A percentile compares a stretch with the other conserved stretches of the same genome.
phyloP scores from a whole-genome alignment of 306 rosid genomes.

The Canavalia gladiata region DNA sequence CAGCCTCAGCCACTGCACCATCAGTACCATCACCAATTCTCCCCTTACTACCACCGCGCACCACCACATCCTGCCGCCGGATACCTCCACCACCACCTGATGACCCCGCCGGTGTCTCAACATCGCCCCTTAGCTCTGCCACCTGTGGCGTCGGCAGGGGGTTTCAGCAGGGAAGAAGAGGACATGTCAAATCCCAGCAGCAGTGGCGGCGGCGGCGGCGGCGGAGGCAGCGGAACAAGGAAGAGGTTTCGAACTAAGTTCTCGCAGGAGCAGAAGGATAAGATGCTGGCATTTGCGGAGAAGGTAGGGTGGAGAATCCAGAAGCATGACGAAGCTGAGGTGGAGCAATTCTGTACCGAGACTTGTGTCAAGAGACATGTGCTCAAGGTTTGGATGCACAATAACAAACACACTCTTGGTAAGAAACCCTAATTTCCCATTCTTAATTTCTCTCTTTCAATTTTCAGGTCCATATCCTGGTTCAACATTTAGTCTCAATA shows the following conservation, averaged over 20 bases:
- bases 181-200: slow-evolving; percentile 82
- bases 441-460: slow-evolving; percentile 2
- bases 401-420: slow-evolving; percentile 87
- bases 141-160: slow-evolving; percentile 52
- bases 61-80: slow-evolving; percentile 57
- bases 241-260: slow-evolving; percentile 81
- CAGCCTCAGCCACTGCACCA: not conserved
- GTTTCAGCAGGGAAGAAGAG: slow-evolving; percentile 66
- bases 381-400: slow-evolving; percentile 97
- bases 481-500: not conserved
- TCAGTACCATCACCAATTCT: slow-evolving; percentile 50
- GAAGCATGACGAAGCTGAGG: slow-evolving; percentile 79
- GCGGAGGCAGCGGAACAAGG: slow-evolving; percentile 61
- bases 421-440: slow-evolving; percentile 75
- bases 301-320: slow-evolving; percentile 83
- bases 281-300: slow-evolving; percentile 84
- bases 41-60: slow-evolving; percentile 62
- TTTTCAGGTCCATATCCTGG: not conserved
- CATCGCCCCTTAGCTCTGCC: slow-evolving; percentile 68
- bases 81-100: slow-evolving; percentile 60
- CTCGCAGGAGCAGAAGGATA: slow-evolving; percentile 81
- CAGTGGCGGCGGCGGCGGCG: slow-evolving; percentile 67
- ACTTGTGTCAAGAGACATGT: slow-evolving; percentile 68
- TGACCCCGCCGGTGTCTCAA: slow-evolving; percentile 51
- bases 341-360: slow-evolving; percentile 73